These are phyloP conservation scores for Tuber brumale DNA, from an alignment of 495 filamentous ascomycete species.

Conservation along the genomic window DNA sequence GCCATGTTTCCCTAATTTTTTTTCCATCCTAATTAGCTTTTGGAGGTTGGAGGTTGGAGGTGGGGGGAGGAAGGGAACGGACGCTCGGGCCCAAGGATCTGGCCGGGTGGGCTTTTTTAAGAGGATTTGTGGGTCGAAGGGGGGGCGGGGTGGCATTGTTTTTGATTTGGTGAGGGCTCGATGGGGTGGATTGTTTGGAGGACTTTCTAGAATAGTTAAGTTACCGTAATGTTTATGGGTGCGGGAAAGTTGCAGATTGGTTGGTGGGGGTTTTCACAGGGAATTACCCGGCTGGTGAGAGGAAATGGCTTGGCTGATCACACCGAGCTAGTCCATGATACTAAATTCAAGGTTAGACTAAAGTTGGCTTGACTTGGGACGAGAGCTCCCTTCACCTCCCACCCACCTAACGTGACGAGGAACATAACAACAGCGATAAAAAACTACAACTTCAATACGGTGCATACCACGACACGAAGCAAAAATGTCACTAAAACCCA, in stretches of 20 bases:
- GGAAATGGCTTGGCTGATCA: not conserved
- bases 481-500: slow-evolving; percentile 31
- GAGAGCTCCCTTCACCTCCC: not conserved
- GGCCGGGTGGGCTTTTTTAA: slow-evolving; percentile 40
- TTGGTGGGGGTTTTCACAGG: slow-evolving; percentile 10
- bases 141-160: slow-evolving; percentile 30
- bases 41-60: not conserved
- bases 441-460: not conserved
- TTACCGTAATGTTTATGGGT: not conserved
- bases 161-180: not conserved
- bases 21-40: slow-evolving; percentile 12
- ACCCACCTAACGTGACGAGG: not conserved
- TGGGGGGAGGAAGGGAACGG: slow-evolving; percentile 34
- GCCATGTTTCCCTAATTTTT: slow-evolving; percentile 74
- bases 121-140: slow-evolving; percentile 36
- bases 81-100: slow-evolving; percentile 86
- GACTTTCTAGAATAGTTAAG: not conserved
- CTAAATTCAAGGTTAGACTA: not conserved
- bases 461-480: not conserved
- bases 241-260: not conserved
- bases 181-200: not conserved
- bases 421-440: not conserved
- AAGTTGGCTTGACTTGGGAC: not conserved
- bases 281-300: not conserved
- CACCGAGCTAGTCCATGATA: not conserved